phyloP scores from a whole-genome alignment of 768 basidiomycete species.

The Pleurotus tuber-regium region DNA sequence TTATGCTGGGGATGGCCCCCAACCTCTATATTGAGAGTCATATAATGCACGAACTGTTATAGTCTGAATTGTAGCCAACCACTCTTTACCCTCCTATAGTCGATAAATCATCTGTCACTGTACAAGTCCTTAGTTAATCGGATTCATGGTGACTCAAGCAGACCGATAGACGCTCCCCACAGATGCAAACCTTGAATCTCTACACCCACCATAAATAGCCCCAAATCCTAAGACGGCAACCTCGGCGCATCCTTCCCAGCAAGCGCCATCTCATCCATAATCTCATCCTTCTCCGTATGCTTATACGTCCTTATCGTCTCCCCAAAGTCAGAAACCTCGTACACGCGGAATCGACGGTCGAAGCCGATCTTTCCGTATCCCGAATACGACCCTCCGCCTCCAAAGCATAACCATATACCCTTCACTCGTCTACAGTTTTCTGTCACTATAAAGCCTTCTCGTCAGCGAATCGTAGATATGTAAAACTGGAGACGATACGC shows the following conservation, averaged over 20 bases:
- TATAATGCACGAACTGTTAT: too few relatives aligned
- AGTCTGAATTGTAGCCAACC: too few relatives aligned
- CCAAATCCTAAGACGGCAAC: not conserved
- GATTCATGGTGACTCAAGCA: too few relatives aligned
- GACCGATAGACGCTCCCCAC: too few relatives aligned
- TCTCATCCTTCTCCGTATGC: constrained; percentile 66
- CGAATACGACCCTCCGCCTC: constrained; percentile 85
- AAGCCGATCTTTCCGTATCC: constrained; percentile 87
- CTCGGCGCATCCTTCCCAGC: constrained; percentile 46
- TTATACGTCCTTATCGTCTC: constrained; percentile 92
- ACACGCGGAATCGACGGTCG: constrained; percentile 88
- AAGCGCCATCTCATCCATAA: constrained; percentile 63
- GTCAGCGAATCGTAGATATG: constrained; percentile 10
- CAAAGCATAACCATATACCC: constrained; percentile 91
- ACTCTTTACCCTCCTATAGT: too few relatives aligned
- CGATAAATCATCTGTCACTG: too few relatives aligned
- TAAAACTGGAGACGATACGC: constrained; percentile 20
- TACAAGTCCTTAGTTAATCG: too few relatives aligned
- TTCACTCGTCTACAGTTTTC: constrained; percentile 85
- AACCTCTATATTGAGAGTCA: too few relatives aligned
- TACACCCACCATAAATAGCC: too few relatives aligned
- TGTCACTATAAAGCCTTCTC: constrained; percentile 49
- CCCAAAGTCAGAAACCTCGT: constrained; percentile 83
- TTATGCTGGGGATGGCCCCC: too few relatives aligned
- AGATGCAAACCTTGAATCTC: too few relatives aligned